phyloP scores from a whole-genome alignment of 495 filamentous ascomycete genomes.

The Lophiostoma macrostomum region DNA sequence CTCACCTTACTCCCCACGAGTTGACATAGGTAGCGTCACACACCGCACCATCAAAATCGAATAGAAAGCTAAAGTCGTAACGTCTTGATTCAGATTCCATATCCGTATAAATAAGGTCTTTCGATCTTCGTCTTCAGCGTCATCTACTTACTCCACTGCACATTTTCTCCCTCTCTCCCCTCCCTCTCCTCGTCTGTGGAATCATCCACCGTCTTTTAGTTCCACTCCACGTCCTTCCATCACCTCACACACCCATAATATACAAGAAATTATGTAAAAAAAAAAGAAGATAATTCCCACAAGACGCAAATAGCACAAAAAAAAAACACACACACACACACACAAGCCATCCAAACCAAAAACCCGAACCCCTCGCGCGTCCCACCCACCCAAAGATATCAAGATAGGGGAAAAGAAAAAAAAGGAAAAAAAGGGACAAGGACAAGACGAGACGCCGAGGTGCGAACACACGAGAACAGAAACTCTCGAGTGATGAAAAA shows the following conservation, averaged over 20 bases:
- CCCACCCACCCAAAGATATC: background rate
- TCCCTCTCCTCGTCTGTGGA: too few relatives aligned
- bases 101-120: background rate
- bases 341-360: too few relatives aligned
- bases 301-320: background rate
- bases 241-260: constrained; percentile 12
- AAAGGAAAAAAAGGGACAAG: background rate
- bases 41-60: background rate
- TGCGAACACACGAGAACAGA: background rate
- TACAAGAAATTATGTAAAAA: constrained; percentile 33
- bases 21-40: too few relatives aligned
- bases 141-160: too few relatives aligned
- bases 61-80: constrained; percentile 22
- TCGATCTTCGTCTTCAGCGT: background rate
- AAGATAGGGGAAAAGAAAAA: background rate
- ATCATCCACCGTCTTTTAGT: background rate
- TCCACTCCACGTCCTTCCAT: background rate
- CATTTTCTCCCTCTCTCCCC: too few relatives aligned
- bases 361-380: background rate
- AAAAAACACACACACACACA: too few relatives aligned
- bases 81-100: constrained; percentile 26
- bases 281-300: background rate
- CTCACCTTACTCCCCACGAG: too few relatives aligned
- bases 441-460: background rate
- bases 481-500: background rate